Evolutionary conservation across 2,329 filamentous ascomycete species (phyloP), one percentile per base, ranked within the genome.

Genomic region (Claviceps monticola): DNA sequence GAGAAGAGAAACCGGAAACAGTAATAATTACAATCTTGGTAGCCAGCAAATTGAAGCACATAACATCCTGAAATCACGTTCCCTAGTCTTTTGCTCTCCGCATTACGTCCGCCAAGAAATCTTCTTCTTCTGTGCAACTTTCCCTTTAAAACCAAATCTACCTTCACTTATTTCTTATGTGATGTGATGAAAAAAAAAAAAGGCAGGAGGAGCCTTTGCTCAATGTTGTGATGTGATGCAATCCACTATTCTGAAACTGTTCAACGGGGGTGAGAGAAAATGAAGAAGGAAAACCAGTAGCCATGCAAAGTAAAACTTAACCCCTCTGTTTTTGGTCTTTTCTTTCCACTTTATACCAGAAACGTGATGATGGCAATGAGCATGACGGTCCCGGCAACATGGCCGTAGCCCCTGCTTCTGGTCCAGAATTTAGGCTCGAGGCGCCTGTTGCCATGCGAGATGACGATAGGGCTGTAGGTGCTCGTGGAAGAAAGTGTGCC

Each of bases 361-460:
- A 66, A 61, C 60, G 66, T 62, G 48, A 67, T 55, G 46, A 58
- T 58, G 13, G 64, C 64, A 39, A 68, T 53, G 50, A 70, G 56
- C 64, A 72, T 64, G 56, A 70, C 57, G 39, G 62, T 57, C 54
- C 64, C 67, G 42, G 63, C 61, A 26, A 69, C 58, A 51, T 64
- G 63, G 54, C 64, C 61, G 19, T 59, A 60, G 53, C 61, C 60
- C 49, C 60, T 66, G 51, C 57, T 56, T 23, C 56, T 56, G 5
- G 60, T 61, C 52, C 61, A 63, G 36, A 60, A 61, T 42, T 58
- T 57, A 37, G 61, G 64, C 52, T 64, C 60, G 2, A 62, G 60
- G 53, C 62, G 62, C 60, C 66, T 68, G 52, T 56, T 60, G 3
- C 60, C 64, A 29, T 59, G 62, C 26, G 67, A 69, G 47, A 63